Percentiles rank a stretch among this genome's conserved stretches.
These are phyloP conservation scores for Trichoderma gamsii DNA, from an alignment of 495 filamentous ascomycete species.

Conservation along the genomic window DNA sequence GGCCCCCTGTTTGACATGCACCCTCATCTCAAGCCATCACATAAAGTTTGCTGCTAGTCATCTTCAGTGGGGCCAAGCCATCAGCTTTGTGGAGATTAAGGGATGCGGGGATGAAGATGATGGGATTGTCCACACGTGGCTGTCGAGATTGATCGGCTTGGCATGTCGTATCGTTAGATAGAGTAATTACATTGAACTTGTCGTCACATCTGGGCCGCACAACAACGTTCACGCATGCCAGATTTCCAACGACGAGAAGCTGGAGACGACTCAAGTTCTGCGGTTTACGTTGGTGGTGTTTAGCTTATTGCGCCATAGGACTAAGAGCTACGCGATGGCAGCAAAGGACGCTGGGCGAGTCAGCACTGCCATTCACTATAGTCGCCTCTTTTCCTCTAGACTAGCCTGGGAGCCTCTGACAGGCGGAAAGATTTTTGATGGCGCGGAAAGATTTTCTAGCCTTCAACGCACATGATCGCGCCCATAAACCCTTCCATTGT, in stretches of 20 bases:
- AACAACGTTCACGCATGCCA: too few species aligned
- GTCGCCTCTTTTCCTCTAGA: background rate
- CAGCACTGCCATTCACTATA: background rate
- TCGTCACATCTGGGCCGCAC: too few species aligned
- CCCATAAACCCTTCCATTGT: background rate
- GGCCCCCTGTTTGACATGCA: background rate
- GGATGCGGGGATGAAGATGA: background rate
- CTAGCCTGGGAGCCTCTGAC: background rate
- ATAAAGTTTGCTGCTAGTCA: background rate
- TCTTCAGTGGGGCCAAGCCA: background rate
- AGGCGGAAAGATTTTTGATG: slow-evolving; percentile 11
- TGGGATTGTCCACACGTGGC: background rate
- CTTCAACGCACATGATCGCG: background rate
- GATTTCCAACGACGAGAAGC: too few species aligned
- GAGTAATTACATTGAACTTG: too few species aligned
- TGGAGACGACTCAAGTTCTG: background rate
- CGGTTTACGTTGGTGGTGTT: background rate
- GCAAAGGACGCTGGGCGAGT: background rate
- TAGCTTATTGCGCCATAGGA: slow-evolving; percentile 9
- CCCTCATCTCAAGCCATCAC: background rate
- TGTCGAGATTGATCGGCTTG: too few species aligned
- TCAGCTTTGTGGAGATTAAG: background rate
- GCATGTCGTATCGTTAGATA: too few species aligned
- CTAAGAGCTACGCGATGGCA: background rate
- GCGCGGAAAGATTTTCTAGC: slow-evolving; percentile 10